Evolutionary conservation across 768 basidiomycete species (phyloP), one percentile per base, ranked within the genome.

Genomic region (Rhizopogon roseolus): DNA sequence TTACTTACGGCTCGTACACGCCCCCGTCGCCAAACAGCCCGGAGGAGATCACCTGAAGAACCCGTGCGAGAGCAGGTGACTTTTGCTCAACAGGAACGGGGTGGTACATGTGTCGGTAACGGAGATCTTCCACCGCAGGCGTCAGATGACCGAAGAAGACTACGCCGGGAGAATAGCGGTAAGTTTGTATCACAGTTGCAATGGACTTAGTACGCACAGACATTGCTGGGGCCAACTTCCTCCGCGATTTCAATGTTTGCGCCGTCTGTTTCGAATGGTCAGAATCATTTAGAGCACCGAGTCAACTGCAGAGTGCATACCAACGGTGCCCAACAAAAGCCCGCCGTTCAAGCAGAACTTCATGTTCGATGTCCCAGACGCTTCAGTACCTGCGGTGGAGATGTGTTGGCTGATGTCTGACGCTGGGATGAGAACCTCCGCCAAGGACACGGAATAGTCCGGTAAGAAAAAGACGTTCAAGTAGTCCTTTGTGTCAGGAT

Each of bases 171-270:
- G 14, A 36, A 27, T 9, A 37, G 6, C 16, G 16, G 14, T 48
- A 22, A 48, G 46, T 16, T 22, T 36, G 46, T 10, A 6, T 9
- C 25, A 9, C 19, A 28, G 5, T 36, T 14, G 45, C 3, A 39
- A 25, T 4, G 6, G 25, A 25, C 19, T 16, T 19, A 13, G 54
- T 67, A 88, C 84, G 77, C 68, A 90, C 90, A 93, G 63, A 94
- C 93, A 67, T 96, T 92, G 63, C 81, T 84, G 65, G 93, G 91
- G 29, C 95, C 96, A 44, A 93, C 87, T 67, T 97, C 94, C 64
- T 98, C 93, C 4, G 92, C 94, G 59, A 98, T 98, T 74, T 98
- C 95, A 55, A 93, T 93, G 63, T 93, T 95, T 17, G 96, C 96
- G 52, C 96, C 96, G 71, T 99, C 93, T 73, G 68, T 6, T 22